Conservation (phyloP, 257 asterid species). For the Solanum stenotomum region DNA sequence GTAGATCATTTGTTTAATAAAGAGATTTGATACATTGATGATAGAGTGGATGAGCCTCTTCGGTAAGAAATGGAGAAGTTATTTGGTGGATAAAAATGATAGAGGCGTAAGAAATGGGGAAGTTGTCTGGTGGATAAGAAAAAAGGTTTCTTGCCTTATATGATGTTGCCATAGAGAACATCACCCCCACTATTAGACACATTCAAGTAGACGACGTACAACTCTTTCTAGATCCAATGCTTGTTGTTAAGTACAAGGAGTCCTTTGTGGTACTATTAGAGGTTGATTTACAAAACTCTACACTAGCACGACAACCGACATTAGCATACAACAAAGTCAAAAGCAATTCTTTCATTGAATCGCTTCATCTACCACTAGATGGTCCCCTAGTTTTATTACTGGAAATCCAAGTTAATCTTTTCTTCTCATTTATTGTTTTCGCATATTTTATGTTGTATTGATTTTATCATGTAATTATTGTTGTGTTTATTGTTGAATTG, state of each 20-base stretch:
- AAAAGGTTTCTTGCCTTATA: not conserved
- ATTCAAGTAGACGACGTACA: not conserved
- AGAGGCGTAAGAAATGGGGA: too few species aligned
- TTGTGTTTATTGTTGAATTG: not conserved
- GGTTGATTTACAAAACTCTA: not conserved
- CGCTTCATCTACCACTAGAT: not conserved
- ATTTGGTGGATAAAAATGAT: too few species aligned
- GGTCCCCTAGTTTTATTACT: not conserved
- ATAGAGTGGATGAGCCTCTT: too few species aligned
- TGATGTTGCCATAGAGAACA: not conserved
- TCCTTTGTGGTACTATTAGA: not conserved
- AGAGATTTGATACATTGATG: too few species aligned
- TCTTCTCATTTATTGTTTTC: not conserved
- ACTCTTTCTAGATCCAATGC: not conserved
- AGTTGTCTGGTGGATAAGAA: too few species aligned
- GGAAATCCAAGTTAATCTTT: not conserved
- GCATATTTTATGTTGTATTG: not conserved
- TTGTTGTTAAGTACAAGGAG: not conserved
- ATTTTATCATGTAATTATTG: too few species aligned
- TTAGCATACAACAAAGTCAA: not conserved
- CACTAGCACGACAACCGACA: too few species aligned
- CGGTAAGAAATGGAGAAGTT: too few species aligned
- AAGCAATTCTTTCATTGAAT: not conserved
- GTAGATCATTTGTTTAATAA: not conserved
- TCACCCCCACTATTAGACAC: too few species aligned